Evolutionary conservation across 1,284 basidiomycete genomes (phyloP), one percentile per base, ranked within the genome.

Genomic region (Vanrija sp.): DNA sequence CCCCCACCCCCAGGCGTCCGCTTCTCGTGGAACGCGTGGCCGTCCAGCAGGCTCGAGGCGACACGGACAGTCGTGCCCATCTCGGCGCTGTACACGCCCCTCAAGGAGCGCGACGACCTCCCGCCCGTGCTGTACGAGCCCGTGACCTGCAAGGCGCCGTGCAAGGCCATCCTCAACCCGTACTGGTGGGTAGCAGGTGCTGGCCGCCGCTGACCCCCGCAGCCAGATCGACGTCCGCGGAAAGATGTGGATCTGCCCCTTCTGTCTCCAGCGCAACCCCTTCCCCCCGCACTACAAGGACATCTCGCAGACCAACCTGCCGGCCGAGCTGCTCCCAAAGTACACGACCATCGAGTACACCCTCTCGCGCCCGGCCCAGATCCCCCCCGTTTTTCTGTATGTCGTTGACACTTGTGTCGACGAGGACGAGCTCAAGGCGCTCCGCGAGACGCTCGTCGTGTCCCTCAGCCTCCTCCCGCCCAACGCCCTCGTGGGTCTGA

Each of bases 321-420:
- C 95, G 45, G 89, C 93, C 19, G 95, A 98, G 78, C 83, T 98
- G 26, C 78, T 97, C 44, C 94, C 95, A 71, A 96, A 97, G 79
- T 98, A 98, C 83, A 98, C 95, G 46, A 98, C 95, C 16, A 97
- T 98, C 79, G 95, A 98, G 80, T 98, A 98, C 80, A 98, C 94
- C 10, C 87, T 98, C 49, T 84, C 88, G 43, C 86, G 95, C 53
- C 88, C 91, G 12, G 91, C 88, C 10, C 91, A 88, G 67, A 87
- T 96, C 52, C 94, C 94, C 1, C 95, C 96, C 56, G 84, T 98
- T 76, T 98, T 98, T 82, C 82, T 98, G 52, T 97, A 94, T 72
- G 93, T 98, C 48, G 88, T 98, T 52, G 95, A 98, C 77, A 98
- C 94, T 28, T 98, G 96, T 76, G 81, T 98, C 66, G 94, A 98